These are phyloP conservation scores for Bretschneidera sinensis DNA, from an alignment of 345 rosid species.

Conservation along the genomic window DNA sequence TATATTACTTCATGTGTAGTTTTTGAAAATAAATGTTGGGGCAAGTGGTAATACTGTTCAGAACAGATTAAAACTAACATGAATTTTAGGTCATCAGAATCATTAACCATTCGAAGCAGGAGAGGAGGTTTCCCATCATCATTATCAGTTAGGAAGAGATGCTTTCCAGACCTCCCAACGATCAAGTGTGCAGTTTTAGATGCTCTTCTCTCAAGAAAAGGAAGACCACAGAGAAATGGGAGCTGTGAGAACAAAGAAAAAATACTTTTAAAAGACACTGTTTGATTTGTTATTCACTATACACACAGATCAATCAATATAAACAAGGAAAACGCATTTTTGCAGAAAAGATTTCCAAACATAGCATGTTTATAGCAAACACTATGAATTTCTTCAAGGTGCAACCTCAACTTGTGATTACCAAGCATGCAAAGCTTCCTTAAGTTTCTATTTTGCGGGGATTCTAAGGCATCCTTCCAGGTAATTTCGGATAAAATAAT, in stretches of 20 bases:
- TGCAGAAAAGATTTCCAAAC: background rate
- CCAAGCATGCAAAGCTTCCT: background rate
- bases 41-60: background rate
- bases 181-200: constrained; percentile 80
- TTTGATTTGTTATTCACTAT: background rate
- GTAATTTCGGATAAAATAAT: too few species aligned
- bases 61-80: constrained; percentile 43
- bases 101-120: constrained; percentile 83
- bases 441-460: background rate
- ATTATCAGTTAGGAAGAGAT: constrained; percentile 78
- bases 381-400: background rate
- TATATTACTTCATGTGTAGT: constrained; percentile 6
- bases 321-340: too few species aligned
- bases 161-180: constrained; percentile 90
- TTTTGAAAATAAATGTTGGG: constrained; percentile 2
- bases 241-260: constrained; percentile 40
- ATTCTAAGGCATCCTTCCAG: background rate
- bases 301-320: too few species aligned
- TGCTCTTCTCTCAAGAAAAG: constrained; percentile 85
- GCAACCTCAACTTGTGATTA: too few species aligned
- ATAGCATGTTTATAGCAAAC: background rate
- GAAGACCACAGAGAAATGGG: constrained; percentile 88
- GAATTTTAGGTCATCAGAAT: constrained; percentile 62
- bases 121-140: constrained; percentile 80
- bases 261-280: background rate